A percentile compares a stretch with the other conserved stretches of the same genome.
phyloP scores from a whole-genome alignment of 805 yeast genomes.

The Helenozyma baotianmanensis region DNA sequence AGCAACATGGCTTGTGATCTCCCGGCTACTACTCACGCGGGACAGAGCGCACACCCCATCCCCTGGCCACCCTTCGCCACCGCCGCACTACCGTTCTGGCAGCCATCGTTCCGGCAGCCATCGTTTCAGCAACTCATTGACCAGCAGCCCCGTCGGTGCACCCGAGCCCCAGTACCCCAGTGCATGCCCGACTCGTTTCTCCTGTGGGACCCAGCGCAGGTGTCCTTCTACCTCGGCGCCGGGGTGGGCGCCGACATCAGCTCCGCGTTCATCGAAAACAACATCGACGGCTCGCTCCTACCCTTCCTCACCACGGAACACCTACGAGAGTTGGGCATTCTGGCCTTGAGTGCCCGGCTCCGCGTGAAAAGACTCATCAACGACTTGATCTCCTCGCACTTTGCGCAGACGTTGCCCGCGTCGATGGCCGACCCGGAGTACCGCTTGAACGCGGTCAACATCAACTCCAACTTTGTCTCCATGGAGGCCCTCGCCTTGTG shows the following conservation, averaged over 20 bases:
- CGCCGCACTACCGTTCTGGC: too few species aligned
- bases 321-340: constrained; percentile 67
- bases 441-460: constrained; percentile 26
- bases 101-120: too few species aligned
- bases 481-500: constrained; percentile 36
- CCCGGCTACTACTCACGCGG: too few species aligned
- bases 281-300: constrained; percentile 68
- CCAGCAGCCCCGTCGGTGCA: too few species aligned
- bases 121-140: too few species aligned
- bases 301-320: constrained; percentile 67
- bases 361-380: constrained; percentile 56
- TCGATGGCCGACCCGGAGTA: constrained; percentile 24
- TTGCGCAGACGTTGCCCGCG: constrained; percentile 17
- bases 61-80: too few species aligned
- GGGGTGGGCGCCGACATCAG: constrained; percentile 23
- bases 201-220: constrained; percentile 45
- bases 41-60: too few species aligned
- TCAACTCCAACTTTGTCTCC: constrained; percentile 32
- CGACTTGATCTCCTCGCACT: constrained; percentile 42
- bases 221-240: constrained; percentile 29
- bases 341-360: constrained; percentile 51
- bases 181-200: constrained; percentile 32
- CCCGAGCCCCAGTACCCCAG: too few species aligned
- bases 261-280: constrained; percentile 46
- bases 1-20: too few species aligned